Base-by-base conservation (phyloP, 352 stramenopile genomes). In the Phytopythium helicoides region DNA sequence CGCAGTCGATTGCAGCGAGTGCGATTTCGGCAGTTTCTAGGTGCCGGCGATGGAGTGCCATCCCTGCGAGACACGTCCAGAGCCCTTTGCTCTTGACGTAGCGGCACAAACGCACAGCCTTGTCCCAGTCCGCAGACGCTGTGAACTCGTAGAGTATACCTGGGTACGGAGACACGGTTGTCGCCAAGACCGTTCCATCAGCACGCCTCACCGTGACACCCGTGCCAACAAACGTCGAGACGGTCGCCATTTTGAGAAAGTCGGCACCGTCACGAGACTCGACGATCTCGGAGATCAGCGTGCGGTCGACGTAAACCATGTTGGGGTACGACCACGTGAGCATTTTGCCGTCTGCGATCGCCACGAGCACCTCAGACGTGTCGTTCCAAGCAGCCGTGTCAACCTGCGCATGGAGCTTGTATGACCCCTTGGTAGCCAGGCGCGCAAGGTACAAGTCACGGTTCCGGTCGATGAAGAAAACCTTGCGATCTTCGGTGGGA, bases 301-400 rank as follows among this genome's bases (percentile, higher is more conserved):
- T 96, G n/a, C 75, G 81, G 58, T 98, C 92, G 28, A 97, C 79
- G 54, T 92, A 96, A 3, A 96, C 81, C 66, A 96, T 93, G 56
- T 86, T 89, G 9, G 93, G 92, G 55, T 97, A 96, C 55, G 81
- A 89, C 86, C 86, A 98, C 1, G 86, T 91, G 51, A 97, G 55
- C 23, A 98, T 55, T 49, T 91, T 94, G 19, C 82, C 71, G 57
- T 98, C 94, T 1, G 87, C 82, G 45, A 97, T 81, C 0, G 89
- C 90, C 53, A 92, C 77, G 8, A 98, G 71, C 33, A 93, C 70
- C 66, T 98, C 89, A 0, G 72, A 90, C 19, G 68, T 64, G 48
- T 97, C 87, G 66, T 97, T 93, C 86, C 92, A 98, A 1, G 79
- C 81, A 5, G 83, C 81, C 19, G 85, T 89, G 59, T 97, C 92